Evolutionary conservation across 371 early-diverging fungal species (phyloP).

Genomic region (Circinella umbellata): DNA sequence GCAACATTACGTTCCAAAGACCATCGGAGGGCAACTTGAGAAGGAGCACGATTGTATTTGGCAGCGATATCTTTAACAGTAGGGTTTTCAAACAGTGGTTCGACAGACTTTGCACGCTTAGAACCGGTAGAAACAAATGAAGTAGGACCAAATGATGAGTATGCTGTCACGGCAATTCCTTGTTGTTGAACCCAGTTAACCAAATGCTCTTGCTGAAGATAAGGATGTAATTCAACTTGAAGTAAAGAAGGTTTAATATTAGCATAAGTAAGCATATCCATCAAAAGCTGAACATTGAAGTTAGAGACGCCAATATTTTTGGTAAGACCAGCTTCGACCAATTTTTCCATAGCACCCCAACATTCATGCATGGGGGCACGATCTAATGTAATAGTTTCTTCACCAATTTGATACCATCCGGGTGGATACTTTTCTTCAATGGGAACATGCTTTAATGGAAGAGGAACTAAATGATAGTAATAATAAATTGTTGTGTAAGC

Average conservation of each 20-base stretch:
- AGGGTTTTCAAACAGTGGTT: conserved; percentile 41
- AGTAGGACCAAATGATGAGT: conserved; percentile 64
- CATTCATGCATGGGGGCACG: conserved; percentile 41
- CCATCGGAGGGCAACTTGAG: conserved; percentile 65
- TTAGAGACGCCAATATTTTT: conserved; percentile 63
- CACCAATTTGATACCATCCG: conserved; percentile 33
- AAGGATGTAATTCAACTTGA: conserved; percentile 75
- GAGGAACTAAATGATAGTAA: conserved; percentile 19
- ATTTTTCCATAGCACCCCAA: conserved; percentile 38
- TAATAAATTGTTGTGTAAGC: not conserved
- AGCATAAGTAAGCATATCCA: conserved; percentile 55
- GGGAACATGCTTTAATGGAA: conserved; percentile 33
- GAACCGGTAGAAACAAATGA: conserved; percentile 54
- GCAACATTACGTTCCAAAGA: conserved; percentile 57
- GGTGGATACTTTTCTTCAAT: conserved; percentile 30
- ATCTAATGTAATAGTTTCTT: conserved; percentile 26
- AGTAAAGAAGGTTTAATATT: conserved; percentile 51
- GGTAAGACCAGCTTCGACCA: conserved; percentile 30
- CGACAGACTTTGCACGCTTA: conserved; percentile 29
- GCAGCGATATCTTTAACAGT: conserved; percentile 44
- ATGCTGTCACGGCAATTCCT: conserved; percentile 60
- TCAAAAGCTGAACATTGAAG: conserved; percentile 47
- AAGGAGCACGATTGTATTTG: conserved; percentile 39
- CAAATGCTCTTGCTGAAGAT: conserved; percentile 61
- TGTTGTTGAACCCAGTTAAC: conserved; percentile 25